Base-by-base conservation (phyloP, 352 stramenopile genomes). In the Phytophthora cryptogea region DNA sequence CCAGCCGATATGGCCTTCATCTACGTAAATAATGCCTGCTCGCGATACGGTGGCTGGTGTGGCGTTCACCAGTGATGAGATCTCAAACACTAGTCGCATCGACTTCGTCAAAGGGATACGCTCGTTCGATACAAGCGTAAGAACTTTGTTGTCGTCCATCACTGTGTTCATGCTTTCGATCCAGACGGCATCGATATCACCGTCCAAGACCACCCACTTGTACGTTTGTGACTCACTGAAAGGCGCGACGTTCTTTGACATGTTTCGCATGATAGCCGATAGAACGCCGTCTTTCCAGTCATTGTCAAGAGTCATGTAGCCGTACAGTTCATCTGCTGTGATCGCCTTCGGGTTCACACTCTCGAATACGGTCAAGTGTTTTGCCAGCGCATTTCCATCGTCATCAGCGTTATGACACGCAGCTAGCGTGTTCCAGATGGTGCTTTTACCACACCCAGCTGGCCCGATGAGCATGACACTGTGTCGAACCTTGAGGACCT, bases 11-110 rank as follows among this genome's bases (percentile, higher is more conserved):
- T 93, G 74, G 0, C 59, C 62, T 45, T 98, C 94, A 56, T 98
- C 97, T 36, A 99, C 95, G 70, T 97, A 99, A 44, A 99, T 90
- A 62, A 99, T 99, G 1, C 96, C 96, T 14, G 96, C 96, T 16
- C 96, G 81, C 7, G 93, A 98, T n/a, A 99, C 96, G 0, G 96
- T 99, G 7, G 96, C 96, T 10, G 95, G 95, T 1, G 96, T 98
- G 10, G 96, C 96, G 53, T 99, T 98, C 45, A 96, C 92, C 5
- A 99, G 73, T 14, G 93, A 98, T 61, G 97, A 96, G 31, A 99
- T 97, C 70, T 99, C 96, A 78, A 99, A 99, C 13, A 99, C 88
- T 67, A 99, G 90, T 28, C 95, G 88, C 96, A 99, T 99, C 0
- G 91, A 76, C n/a, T 92, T 86, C 5, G 90, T 98, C 14, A 99